Evolutionary conservation across 306 rosid genomes (phyloP).

Genomic region (Prunus dulcis): DNA sequence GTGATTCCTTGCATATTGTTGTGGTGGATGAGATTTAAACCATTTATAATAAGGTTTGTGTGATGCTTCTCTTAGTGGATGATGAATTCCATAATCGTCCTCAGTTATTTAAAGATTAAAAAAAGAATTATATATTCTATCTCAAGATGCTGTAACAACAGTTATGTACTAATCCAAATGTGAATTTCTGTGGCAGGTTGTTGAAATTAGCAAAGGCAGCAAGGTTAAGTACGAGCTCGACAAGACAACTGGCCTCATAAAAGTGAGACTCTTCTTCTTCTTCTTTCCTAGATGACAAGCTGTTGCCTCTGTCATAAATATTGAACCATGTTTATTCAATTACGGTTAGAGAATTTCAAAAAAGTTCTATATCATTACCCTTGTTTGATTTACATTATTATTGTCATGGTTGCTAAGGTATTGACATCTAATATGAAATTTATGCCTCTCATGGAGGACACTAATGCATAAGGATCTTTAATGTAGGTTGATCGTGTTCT

Average conservation of each 20-base stretch:
- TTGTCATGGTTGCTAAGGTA: not conserved
- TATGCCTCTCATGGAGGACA: slow-evolving; percentile 18
- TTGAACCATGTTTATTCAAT: not conserved
- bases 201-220: slow-evolving; percentile 92
- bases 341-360: not conserved
- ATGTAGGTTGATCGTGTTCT: slow-evolving; percentile 92
- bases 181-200: slow-evolving; percentile 59
- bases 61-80: not conserved
- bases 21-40: not conserved
- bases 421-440: slow-evolving; percentile 2
- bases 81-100: not conserved
- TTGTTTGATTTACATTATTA: not conserved
- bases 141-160: not conserved
- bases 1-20: not conserved
- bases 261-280: slow-evolving; percentile 40
- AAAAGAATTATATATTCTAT: not conserved
- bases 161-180: slow-evolving; percentile 3
- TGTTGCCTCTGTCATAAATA: not conserved
- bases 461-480: slow-evolving; percentile 26
- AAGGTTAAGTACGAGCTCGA: slow-evolving; percentile 97
- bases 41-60: not conserved
- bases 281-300: slow-evolving; percentile 2
- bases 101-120: too few species aligned
- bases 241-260: slow-evolving; percentile 86
- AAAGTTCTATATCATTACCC: not conserved